Percentiles rank a stretch among this genome's conserved stretches.
phyloP scores from a whole-genome alignment of 2,329 filamentous ascomycete species.

The Diaporthe helianthi region DNA sequence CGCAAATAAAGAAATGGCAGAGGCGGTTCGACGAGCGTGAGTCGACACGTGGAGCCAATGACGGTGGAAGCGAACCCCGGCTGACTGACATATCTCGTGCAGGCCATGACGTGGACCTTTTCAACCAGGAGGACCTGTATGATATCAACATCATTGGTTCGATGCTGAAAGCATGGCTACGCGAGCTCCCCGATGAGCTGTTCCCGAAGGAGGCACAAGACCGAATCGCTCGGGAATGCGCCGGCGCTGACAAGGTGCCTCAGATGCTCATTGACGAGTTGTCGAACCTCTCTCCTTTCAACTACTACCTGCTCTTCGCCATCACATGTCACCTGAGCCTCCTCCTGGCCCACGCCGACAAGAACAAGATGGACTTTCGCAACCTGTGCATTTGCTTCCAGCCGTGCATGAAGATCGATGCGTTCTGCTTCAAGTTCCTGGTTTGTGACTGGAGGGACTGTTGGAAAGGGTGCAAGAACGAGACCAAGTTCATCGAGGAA shows the following conservation, averaged over 20 bases:
- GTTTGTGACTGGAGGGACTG: constrained; percentile 96
- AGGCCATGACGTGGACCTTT: constrained; percentile 90
- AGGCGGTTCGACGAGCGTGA: constrained; percentile 85
- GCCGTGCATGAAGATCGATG: constrained; percentile 95
- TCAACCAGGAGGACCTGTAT: constrained; percentile 85
- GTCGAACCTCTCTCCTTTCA: constrained; percentile 92
- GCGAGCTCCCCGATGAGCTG: constrained; percentile 91
- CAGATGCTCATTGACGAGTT: constrained; percentile 89
- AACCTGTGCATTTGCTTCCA: constrained; percentile 98
- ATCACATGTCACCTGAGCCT: constrained; percentile 96
- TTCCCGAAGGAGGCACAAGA: constrained; percentile 87
- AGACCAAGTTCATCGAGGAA: constrained; percentile 78
- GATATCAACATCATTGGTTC: constrained; percentile 97
- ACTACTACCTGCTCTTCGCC: constrained; percentile 96
- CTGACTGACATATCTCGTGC: constrained; percentile 3
- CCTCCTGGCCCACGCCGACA: constrained; percentile 87
- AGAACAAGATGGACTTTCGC: constrained; percentile 98
- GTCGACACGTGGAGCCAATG: constrained; percentile 40
- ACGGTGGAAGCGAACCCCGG: not conserved
- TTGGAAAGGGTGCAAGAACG: constrained; percentile 95
- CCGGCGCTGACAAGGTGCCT: constrained; percentile 79
- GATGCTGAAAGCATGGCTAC: constrained; percentile 95
- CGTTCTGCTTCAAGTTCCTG: constrained; percentile 92
- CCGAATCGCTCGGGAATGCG: constrained; percentile 79
- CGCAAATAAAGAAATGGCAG: constrained; percentile 93